Conservation (phyloP, 768 basidiomycete species). For the Kwoniella pini region DNA sequence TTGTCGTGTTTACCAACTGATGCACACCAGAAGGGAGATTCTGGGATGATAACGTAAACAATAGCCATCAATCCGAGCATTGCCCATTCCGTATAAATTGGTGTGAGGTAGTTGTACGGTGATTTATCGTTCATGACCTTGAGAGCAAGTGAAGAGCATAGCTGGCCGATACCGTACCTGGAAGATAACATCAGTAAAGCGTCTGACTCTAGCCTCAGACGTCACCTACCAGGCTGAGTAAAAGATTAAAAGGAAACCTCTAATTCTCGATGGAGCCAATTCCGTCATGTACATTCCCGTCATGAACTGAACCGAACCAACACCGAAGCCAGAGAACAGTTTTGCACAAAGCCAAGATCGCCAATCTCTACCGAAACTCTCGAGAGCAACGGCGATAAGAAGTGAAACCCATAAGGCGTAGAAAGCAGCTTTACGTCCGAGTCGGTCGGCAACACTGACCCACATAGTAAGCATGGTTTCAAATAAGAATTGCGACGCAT, state of each 20-base stretch:
- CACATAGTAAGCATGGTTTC: too few species aligned
- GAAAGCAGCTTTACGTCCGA: slow-evolving; percentile 38
- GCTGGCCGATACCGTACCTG: slow-evolving; percentile 37
- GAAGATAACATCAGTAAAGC: background rate
- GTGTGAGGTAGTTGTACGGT: slow-evolving; percentile 29
- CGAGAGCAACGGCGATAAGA: slow-evolving; percentile 5
- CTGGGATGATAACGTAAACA: slow-evolving; percentile 23
- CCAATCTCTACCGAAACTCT: slow-evolving; percentile 3
- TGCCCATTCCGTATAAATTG: slow-evolving; percentile 41
- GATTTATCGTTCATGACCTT: slow-evolving; percentile 29
- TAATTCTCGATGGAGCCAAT: slow-evolving; percentile 29
- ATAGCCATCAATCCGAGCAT: slow-evolving; percentile 21
- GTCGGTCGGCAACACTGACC: slow-evolving; percentile 39
- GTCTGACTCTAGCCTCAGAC: background rate
- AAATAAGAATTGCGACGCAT: too few species aligned
- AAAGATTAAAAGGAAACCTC: slow-evolving; percentile 32
- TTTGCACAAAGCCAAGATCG: slow-evolving; percentile 30
- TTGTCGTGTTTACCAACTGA: slow-evolving; percentile 28
- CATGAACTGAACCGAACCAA: slow-evolving; percentile 39
- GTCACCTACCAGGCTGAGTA: slow-evolving; percentile 29
- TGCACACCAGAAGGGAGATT: slow-evolving; percentile 39
- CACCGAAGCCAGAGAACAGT: slow-evolving; percentile 35
- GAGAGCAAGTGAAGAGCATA: slow-evolving; percentile 31
- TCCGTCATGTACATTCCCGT: slow-evolving; percentile 39
- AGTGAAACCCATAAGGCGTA: slow-evolving; percentile 34